phyloP scores from a whole-genome alignment of 106 monocot genomes.

The Dendrobium huoshanense region DNA sequence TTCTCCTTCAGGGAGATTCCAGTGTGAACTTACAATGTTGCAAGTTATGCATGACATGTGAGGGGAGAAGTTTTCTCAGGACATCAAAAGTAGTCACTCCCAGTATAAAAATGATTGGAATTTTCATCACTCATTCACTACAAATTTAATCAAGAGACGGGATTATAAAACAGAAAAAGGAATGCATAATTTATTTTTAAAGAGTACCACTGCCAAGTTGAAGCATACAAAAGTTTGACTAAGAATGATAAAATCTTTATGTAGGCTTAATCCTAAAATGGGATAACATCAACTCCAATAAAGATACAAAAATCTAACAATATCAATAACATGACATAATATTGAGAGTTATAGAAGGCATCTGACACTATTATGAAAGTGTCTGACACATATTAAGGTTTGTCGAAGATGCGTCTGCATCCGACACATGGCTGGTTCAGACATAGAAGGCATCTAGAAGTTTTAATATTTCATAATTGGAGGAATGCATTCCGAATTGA shows the following conservation, averaged over 20 bases:
- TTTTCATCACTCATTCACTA: conserved; percentile 88
- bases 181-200: background rate
- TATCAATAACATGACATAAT: background rate
- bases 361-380: too few relatives aligned
- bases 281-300: background rate
- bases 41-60: conserved; percentile 52
- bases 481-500: too few relatives aligned
- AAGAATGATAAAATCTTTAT: background rate
- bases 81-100: conserved; percentile 66
- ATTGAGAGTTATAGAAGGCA: background rate
- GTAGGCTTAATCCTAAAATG: background rate
- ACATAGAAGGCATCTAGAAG: too few relatives aligned
- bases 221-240: background rate
- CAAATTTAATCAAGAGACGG: conserved; percentile 3
- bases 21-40: conserved; percentile 53
- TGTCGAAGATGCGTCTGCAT: too few relatives aligned
- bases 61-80: conserved; percentile 45
- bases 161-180: background rate
- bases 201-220: background rate
- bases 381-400: too few relatives aligned
- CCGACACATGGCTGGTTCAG: too few relatives aligned
- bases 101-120: conserved; percentile 79
- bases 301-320: background rate
- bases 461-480: too few relatives aligned
- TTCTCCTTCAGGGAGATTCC: conserved; percentile 58